Base-by-base conservation (phyloP, 345 rosid genomes). In the Luvunga scandens region DNA sequence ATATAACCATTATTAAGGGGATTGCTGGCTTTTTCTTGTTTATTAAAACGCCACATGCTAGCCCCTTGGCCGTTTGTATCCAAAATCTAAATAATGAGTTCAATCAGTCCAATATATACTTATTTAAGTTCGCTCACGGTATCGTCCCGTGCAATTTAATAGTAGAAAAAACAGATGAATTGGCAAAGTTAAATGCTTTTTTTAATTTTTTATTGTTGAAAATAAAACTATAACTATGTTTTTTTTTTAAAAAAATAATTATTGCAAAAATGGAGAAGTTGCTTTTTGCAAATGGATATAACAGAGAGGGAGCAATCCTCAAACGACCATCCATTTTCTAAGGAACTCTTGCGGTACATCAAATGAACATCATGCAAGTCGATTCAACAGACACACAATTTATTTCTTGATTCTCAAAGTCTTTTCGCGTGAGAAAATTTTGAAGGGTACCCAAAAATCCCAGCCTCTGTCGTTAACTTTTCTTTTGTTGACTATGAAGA, bases 351-450 rank as follows among this genome's bases (percentile, higher is more conserved):
- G 63, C 2, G 39, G 12, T 55, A 50, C 57, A 60, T 60, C 64
- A 48, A 13, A 75, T 39, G 79, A 74, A 63, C 76, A 30, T 9
- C 9, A 16, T 25, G 22, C 14, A 31, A n/a, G 31, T 75, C 59
- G 34, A 75, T 78, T 82, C 79, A 79, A 79, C 80, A n/a, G 16
- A 7, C 42, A 67, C 67, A 72, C 68, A 30, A 79, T 83, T 24
- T 18, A 27, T 34, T 38, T 30, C 24, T 71, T 21, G 30, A 38
- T 30, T 45, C 45, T 53, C 27, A 6, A 28, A 13, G 22, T 24
- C 55, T 56, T 55, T 38, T 76, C 64, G 31, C 25, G 30, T 2
- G 8, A 53, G 14, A 36, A 48, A 48, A 53, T 0, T 24, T 25
- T 3, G 9, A 36, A 34, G 12, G 10, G 38, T 68, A 28, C 28